Conservation (phyloP, 768 basidiomycete genomes). For the Leccinum uliginosum region DNA sequence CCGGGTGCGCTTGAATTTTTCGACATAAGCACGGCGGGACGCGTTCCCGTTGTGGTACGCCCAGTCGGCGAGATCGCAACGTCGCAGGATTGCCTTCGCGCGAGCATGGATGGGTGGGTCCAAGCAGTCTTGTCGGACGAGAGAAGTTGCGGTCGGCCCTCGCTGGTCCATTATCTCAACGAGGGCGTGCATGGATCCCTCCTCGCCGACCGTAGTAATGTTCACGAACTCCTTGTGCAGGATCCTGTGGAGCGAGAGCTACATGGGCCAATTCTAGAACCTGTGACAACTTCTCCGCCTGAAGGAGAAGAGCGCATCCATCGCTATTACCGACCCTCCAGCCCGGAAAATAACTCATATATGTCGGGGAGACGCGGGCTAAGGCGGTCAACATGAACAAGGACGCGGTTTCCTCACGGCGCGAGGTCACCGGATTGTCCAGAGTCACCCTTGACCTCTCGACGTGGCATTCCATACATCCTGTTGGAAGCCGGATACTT, state of each 20-base stretch:
- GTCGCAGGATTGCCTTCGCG: not conserved
- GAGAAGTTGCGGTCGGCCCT: not conserved
- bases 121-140: slow-evolving; percentile 6
- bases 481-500: not conserved
- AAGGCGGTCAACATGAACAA: too few relatives aligned
- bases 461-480: not conserved
- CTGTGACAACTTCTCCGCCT: slow-evolving; percentile 5
- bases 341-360: too few relatives aligned
- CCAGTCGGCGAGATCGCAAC: not conserved
- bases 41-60: slow-evolving; percentile 1
- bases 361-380: too few relatives aligned
- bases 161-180: slow-evolving; percentile 17
- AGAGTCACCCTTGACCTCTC: too few relatives aligned
- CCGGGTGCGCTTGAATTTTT: too few relatives aligned
- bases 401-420: too few relatives aligned
- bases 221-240: not conserved
- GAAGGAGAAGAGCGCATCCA: too few relatives aligned
- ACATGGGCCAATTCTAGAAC: slow-evolving; percentile 4
- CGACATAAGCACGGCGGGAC: too few relatives aligned
- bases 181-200: slow-evolving; percentile 12
- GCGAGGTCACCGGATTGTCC: too few relatives aligned
- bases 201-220: slow-evolving; percentile 10
- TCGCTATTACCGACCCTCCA: too few relatives aligned
- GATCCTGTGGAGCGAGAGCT: slow-evolving; percentile 3
- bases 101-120: not conserved